These are phyloP conservation scores for Neonectria punicea DNA, from an alignment of 2,329 filamentous ascomycete genomes.

Conservation along the genomic window DNA sequence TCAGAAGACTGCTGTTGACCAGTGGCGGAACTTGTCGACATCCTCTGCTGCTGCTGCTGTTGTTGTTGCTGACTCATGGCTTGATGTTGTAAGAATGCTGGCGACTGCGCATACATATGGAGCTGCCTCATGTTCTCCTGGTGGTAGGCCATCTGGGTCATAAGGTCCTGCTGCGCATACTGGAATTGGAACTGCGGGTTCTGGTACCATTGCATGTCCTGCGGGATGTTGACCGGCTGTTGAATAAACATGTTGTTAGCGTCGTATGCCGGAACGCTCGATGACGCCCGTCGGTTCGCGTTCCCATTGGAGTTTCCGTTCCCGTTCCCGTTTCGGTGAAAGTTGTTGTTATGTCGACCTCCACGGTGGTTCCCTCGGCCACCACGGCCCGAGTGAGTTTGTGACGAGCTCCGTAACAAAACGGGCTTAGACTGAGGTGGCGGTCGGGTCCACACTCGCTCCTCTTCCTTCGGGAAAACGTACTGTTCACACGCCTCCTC, in stretches of 20 bases:
- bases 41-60: constrained; percentile 42
- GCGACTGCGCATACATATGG: constrained; percentile 50
- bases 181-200: constrained; percentile 55
- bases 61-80: constrained; percentile 47
- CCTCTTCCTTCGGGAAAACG: constrained; percentile 86
- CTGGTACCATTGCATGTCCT: constrained; percentile 63
- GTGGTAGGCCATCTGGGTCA: constrained; percentile 55
- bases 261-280: constrained; percentile 62
- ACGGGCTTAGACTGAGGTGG: constrained; percentile 64
- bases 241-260: constrained; percentile 58
- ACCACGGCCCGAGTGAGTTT: constrained; percentile 62
- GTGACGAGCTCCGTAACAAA: constrained; percentile 70
- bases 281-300: constrained; percentile 63
- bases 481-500: constrained; percentile 88
- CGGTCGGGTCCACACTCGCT: constrained; percentile 69
- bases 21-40: constrained; percentile 40
- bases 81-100: constrained; percentile 51
- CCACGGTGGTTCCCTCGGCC: constrained; percentile 62
- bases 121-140: constrained; percentile 51
- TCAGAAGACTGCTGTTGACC: constrained; percentile 51
- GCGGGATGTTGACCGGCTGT: constrained; percentile 55
- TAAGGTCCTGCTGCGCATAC: constrained; percentile 52
- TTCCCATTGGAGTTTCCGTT: constrained; percentile 44
- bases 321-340: constrained; percentile 48
- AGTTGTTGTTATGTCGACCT: constrained; percentile 58